Evolutionary conservation across 495 filamentous ascomycete species (phyloP).

Genomic region (Penicillium alfredii): DNA sequence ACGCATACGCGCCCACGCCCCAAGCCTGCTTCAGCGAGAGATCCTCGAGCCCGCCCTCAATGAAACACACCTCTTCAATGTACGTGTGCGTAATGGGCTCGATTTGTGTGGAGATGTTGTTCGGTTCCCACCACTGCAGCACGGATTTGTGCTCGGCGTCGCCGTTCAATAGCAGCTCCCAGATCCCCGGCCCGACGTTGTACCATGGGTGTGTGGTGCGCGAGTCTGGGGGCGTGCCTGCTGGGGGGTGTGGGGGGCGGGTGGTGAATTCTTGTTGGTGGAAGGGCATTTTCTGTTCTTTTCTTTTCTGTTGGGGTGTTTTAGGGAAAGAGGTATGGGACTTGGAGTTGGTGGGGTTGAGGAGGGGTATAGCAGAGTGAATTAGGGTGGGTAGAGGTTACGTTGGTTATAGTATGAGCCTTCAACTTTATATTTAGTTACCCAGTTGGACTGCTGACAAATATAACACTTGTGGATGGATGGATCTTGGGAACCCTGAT

Average conservation of each 20-base stretch:
- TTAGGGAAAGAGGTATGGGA: neutral
- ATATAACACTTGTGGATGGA: no score
- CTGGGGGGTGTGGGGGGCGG: constrained; percentile 12
- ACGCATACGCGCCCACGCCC: constrained; percentile 22
- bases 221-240: constrained; percentile 9
- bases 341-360: neutral
- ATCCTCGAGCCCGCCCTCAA: constrained; percentile 22
- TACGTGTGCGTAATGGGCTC: constrained; percentile 20
- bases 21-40: constrained; percentile 15
- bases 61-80: constrained; percentile 23
- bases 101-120: constrained; percentile 2
- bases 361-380: no score
- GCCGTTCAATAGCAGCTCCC: constrained; percentile 22
- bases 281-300: constrained; percentile 9
- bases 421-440: no score
- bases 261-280: constrained; percentile 20
- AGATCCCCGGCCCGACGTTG: constrained; percentile 18
- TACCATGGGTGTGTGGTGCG: constrained; percentile 16
- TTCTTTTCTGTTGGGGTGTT: no score
- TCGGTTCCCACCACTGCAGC: constrained; percentile 25
- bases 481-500: no score
- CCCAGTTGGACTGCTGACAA: no score
- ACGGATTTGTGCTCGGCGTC: constrained; percentile 14
- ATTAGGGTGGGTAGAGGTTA: no score
- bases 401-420: no score